A percentile compares a stretch with the other conserved stretches of the same genome.
Conservation (phyloP, 441 rosid genomes). For the Pelargonium australe region DNA sequence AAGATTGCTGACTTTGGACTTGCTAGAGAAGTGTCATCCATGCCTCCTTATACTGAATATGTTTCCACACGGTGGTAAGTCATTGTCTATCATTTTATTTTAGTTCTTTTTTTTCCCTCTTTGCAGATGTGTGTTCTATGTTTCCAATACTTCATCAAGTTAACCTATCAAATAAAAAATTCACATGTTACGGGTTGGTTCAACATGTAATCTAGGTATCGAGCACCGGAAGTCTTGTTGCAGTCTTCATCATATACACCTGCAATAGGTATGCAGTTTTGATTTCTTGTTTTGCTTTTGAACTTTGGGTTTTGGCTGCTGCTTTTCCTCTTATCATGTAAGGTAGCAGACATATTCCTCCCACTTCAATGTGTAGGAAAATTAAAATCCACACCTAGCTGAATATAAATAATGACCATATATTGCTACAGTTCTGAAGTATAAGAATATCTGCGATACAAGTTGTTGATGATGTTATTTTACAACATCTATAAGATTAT, state of each 20-base stretch:
- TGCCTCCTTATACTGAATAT: constrained; percentile 77
- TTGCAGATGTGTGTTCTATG: neutral
- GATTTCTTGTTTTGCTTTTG: neutral
- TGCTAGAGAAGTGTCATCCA: constrained; percentile 64
- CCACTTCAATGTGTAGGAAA: neutral
- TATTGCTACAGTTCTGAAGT: neutral
- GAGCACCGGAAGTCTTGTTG: constrained; percentile 70
- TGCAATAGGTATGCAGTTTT: constrained; percentile 46
- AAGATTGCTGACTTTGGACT: constrained; percentile 76
- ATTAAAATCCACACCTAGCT: neutral
- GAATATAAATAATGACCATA: neutral
- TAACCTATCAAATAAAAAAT: neutral
- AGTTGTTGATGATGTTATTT: neutral
- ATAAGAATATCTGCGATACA: neutral
- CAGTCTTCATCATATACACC: constrained; percentile 58
- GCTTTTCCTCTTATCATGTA: neutral
- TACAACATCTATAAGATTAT: neutral
- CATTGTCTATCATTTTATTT: constrained; percentile 4
- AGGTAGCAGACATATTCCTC: too few species aligned
- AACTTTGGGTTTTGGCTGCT: neutral
- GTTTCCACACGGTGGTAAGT: constrained; percentile 72
- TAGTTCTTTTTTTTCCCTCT: neutral
- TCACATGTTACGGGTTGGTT: constrained; percentile 17
- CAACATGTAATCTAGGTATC: constrained; percentile 39
- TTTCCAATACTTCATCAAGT: constrained; percentile 1